Evolutionary conservation across 1,139 yeast genomes (phyloP).

Genomic region (Pichia kudriavzevii): DNA sequence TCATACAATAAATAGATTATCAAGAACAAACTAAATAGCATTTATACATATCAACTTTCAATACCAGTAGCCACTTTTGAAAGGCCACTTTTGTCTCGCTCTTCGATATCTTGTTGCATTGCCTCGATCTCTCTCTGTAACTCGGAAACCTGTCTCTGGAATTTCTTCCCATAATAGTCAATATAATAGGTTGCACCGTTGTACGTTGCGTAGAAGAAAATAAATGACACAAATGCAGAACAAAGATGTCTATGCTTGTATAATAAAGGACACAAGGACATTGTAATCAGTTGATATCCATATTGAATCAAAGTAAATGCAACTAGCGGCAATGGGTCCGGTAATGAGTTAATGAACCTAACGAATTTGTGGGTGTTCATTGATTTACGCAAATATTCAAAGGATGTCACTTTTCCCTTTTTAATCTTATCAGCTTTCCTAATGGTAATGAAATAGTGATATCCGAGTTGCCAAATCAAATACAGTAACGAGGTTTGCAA

Average conservation of each 20-base stretch:
- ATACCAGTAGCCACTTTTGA: too few relatives aligned
- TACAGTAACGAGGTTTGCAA: slow-evolving; percentile 78
- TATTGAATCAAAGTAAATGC: slow-evolving; percentile 86
- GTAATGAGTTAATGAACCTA: slow-evolving; percentile 71
- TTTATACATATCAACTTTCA: too few relatives aligned
- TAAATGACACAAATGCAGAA: slow-evolving; percentile 56
- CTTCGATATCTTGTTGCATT: slow-evolving; percentile 31
- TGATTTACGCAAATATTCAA: slow-evolving; percentile 71
- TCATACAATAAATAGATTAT: too few relatives aligned
- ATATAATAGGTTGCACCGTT: slow-evolving; percentile 94
- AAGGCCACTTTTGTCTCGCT: slow-evolving; percentile 2
- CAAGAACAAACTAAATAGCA: too few relatives aligned
- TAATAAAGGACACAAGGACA: slow-evolving; percentile 87
- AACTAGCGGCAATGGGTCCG: slow-evolving; percentile 75
- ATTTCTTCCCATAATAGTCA: slow-evolving; percentile 82
- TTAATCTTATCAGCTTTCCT: slow-evolving; percentile 71
- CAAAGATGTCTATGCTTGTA: slow-evolving; percentile 63
- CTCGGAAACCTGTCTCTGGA: slow-evolving; percentile 72
- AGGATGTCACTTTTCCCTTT: slow-evolving; percentile 82
- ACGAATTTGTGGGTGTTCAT: slow-evolving; percentile 63
- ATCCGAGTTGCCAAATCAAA: slow-evolving; percentile 82
- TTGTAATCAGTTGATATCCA: slow-evolving; percentile 78
- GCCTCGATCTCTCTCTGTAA: slow-evolving; percentile 62
- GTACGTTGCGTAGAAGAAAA: slow-evolving; percentile 73
- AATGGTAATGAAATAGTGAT: slow-evolving; percentile 88